phyloP scores from a whole-genome alignment of 257 asterid genomes.

The Fraxinus pennsylvanica region DNA sequence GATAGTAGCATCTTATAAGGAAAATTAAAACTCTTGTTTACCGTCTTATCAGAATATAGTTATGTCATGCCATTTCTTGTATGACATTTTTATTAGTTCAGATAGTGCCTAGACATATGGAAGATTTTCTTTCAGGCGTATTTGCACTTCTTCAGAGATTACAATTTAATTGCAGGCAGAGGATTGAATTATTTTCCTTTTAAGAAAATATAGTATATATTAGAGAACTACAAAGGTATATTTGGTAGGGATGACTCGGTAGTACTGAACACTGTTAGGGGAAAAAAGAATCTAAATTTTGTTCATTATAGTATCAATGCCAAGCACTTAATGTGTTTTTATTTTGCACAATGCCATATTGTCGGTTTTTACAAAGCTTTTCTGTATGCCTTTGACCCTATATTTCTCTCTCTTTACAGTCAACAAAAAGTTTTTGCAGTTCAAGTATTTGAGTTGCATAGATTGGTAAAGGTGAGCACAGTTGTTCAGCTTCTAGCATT shows the following conservation, averaged over 20 bases:
- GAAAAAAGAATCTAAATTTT: not conserved
- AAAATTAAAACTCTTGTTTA: not conserved
- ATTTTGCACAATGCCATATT: not conserved
- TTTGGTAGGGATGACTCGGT: not conserved
- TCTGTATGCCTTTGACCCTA: constrained; percentile 7
- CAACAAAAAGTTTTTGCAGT: constrained; percentile 88
- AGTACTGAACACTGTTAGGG: not conserved
- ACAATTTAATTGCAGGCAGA: not conserved
- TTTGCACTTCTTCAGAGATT: not conserved
- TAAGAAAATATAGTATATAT: not conserved
- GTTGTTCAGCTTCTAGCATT: not conserved
- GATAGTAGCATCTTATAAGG: not conserved
- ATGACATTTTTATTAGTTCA: not conserved
- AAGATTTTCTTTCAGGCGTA: not conserved
- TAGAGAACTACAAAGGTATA: not conserved
- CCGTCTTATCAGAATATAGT: not conserved
- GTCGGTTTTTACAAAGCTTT: constrained; percentile 2
- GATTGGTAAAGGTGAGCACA: constrained; percentile 66
- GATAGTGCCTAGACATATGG: not conserved
- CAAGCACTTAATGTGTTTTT: not conserved
- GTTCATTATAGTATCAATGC: not conserved
- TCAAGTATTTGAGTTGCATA: constrained; percentile 95
- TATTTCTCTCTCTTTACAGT: constrained; percentile 41
- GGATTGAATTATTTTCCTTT: not conserved
- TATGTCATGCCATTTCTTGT: not conserved